Conservation (phyloP, 2,329 filamentous ascomycete genomes). For the Fusarium foetens region DNA sequence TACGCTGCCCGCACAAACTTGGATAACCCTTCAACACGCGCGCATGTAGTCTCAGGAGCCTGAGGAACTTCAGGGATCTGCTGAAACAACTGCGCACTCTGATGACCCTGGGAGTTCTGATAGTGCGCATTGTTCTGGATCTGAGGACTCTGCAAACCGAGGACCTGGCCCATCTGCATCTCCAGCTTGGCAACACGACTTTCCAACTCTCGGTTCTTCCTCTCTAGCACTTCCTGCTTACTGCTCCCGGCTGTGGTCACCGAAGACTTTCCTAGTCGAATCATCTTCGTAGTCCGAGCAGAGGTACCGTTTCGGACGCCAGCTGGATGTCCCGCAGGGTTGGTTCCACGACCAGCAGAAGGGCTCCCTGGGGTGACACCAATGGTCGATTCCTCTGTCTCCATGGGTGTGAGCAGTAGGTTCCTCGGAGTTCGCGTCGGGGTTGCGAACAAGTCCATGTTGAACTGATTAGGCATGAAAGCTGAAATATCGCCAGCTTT, state of each 20-base stretch:
- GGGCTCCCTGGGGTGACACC: constrained; percentile 24
- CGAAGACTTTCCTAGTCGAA: neutral
- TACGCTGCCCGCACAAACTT: constrained; percentile 8
- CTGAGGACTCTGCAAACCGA: neutral
- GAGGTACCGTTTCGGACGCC: neutral
- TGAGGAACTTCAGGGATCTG: neutral
- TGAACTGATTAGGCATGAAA: neutral
- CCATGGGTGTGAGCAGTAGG: constrained; percentile 9
- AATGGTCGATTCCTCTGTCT: neutral
- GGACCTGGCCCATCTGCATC: constrained; percentile 6
- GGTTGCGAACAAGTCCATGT: neutral
- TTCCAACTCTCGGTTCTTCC: constrained; percentile 12
- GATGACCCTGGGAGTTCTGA: neutral
- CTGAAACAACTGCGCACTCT: neutral
- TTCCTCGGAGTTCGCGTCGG: neutral
- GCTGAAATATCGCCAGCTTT: neutral
- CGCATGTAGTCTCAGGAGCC: neutral
- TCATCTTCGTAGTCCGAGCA: neutral
- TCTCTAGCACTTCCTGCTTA: constrained; percentile 11
- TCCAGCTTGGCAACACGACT: constrained; percentile 25
- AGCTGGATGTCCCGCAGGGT: neutral
- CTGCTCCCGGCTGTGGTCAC: rapidly evolving
- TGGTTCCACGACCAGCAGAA: constrained; percentile 21
- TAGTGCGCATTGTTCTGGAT: neutral
- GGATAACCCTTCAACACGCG: neutral